phyloP scores from a whole-genome alignment of 2,329 filamentous ascomycete species.

The Trichophyton mentagrophytes region DNA sequence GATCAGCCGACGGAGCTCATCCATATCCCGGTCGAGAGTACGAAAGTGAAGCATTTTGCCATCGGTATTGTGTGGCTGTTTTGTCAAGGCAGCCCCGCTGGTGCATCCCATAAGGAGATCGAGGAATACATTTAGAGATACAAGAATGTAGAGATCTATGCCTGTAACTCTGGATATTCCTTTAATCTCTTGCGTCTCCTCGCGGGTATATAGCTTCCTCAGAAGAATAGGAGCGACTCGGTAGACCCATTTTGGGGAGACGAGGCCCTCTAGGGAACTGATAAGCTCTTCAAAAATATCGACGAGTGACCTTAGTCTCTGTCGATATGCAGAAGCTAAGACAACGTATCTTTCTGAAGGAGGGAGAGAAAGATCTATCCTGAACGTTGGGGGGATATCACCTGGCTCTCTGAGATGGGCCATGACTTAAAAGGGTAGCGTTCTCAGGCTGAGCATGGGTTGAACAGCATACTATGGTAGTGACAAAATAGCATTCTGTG shows the following conservation, averaged over 20 bases:
- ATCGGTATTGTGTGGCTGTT: constrained; percentile 11
- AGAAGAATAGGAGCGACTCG: constrained; percentile 37
- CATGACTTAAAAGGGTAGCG: not conserved
- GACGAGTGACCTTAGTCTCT: constrained; percentile 33
- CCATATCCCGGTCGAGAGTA: constrained; percentile 44
- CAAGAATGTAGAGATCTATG: constrained; percentile 46
- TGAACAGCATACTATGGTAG: not conserved
- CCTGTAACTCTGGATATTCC: constrained; percentile 43
- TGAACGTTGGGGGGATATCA: constrained; percentile 27
- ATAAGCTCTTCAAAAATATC: constrained; percentile 42
- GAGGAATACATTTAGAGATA: constrained; percentile 50
- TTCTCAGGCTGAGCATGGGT: not conserved
- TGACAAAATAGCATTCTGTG: not conserved
- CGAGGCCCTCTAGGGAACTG: constrained; percentile 18
- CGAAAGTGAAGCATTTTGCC: constrained; percentile 29
- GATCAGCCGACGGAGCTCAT: constrained; percentile 37
- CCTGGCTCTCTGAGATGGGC: not conserved
- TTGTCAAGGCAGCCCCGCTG: constrained; percentile 36
- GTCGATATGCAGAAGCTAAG: constrained; percentile 36
- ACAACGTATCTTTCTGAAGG: constrained; percentile 41
- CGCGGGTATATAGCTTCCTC: constrained; percentile 38
- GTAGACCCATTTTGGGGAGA: constrained; percentile 20
- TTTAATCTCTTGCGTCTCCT: constrained; percentile 49
- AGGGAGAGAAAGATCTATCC: constrained; percentile 43
- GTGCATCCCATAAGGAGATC: constrained; percentile 55